Evolutionary conservation across 352 stramenopile species (phyloP), one percentile per base, ranked within the genome.

Genomic region (Globisporangium uncinulatum): DNA sequence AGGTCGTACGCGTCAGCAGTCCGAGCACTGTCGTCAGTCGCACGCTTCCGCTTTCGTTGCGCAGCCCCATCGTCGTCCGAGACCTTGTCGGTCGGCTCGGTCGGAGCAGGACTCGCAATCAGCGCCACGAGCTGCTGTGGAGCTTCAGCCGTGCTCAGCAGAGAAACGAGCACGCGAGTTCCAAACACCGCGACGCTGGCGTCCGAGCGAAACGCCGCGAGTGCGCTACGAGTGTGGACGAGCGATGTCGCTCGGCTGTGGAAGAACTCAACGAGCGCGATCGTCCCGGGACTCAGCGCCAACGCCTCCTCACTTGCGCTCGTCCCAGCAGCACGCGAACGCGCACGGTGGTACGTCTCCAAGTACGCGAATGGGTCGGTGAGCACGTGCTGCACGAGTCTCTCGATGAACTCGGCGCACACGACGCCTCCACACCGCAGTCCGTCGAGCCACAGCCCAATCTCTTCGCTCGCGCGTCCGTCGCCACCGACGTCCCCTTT

Each of bases 391-490:
- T 76, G 71, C 31, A 74, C 57, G 6, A 89, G 50, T 31, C 64
- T 43, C 31, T 89, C 77, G 6, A 69, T 62, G 54, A 89, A 87
- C 15, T 55, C 47, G 17, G 68, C 76, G 51, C 76, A 85, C 1
- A 20, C 37, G 31, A 55, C 56, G 10, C 74, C 76, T 39, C 71
- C 61, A 6, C 69, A 61, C 6, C 62, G 52, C 56, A 93, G 56
- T 64, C 71, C 79, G 37, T 89, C 74, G 6, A 91, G 65, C 83
- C 80, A 93, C 5, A 89, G 70, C 6, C 24, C 45, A 31, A 89
- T 80, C 61, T 89, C 78, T 64, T 87, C 76, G 6, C 47, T 61
- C 10, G 70, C 63, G 61, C 62, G 62, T 34, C 70, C 66, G 17
- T 44, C 48, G 34, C 11, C 51, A 56, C 13, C 53, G n/a, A 8